Base-by-base conservation (phyloP, 208 protist genomes). In the Crithidia fasciculata region DNA sequence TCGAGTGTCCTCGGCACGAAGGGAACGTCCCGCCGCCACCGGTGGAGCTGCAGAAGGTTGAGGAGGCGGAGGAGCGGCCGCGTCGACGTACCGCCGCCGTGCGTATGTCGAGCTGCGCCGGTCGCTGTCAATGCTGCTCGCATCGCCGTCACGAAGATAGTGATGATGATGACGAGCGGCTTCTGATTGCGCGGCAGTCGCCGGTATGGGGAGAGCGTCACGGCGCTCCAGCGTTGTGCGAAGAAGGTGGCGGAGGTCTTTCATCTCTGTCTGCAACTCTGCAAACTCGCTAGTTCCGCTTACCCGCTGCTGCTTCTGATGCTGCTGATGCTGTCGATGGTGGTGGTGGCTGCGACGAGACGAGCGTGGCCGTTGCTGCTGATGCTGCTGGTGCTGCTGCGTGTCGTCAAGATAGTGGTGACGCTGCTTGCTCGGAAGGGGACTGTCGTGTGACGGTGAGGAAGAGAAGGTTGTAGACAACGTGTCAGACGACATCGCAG, bases 231-330 rank as follows among this genome's bases (percentile, higher is more conserved):
- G 39, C 3, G 64, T 59, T 4, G 47, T 40, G 2, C 40, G 64
- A 7, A 69, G 53, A 0, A 58, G 64, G 3, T 69, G 64, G n/a
- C 64, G 64, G 39, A 69, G 53, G n/a, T 59, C 53, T 16, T 40
- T 69, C 64, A 69, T 41, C n/a, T 59, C 52, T 18, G 47, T 40
- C 18, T 69, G 49, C 13, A 69, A 28, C 5, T 15, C 64, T 12
- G 58, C 64, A 8, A 68, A 19, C 37, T 47, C 39, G 57, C 47
- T 0, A n/a, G 62, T 19, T 4, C 13, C 2, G 5, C 8, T 28
- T 28, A 28, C 28, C 28, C 28, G 28, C 28, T 28, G 61, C 9
- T 56, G 18, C n/a, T 47, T 18, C 66, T 36, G 16, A 13, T 55
- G 41, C n/a, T 47, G 43, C 66, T 36, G 16, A 13, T 55, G 41